Base-by-base conservation (phyloP, 2,329 filamentous ascomycete species). In the Ophiosphaerella korrae region DNA sequence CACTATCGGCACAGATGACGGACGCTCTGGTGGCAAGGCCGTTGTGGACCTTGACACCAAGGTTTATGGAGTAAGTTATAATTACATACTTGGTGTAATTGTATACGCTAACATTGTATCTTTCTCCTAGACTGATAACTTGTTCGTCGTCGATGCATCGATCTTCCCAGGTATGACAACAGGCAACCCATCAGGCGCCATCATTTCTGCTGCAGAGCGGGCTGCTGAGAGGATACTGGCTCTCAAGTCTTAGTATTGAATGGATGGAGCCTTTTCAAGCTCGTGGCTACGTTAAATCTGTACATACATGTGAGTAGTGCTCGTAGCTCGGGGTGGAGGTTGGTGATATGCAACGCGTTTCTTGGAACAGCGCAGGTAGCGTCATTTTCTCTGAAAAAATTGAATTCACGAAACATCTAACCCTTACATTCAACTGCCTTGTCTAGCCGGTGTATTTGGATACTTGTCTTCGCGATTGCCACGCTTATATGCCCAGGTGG, bases 21-120 rank as follows among this genome's bases (percentile, higher is more conserved):
- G 64, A 18, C 67, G 75, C 14, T 50, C 53, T 7, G 62, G 64
- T 29, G 72, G 74, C 5, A 71, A 69, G 16, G 71, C 78, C 0
- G 78, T 80, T 2, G 73, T 81, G 1, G 78, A 81, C 55, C 75
- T 76, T 12, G 72, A 76, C 55, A 78, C 79, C 36, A 74, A 77
- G 26, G 78, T 81, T 1, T 61, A 78, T 66, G 67, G 66, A 5
- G 41, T 43, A 43, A 35, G 41, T 24, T 1, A 74, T 21, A 14
- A 7, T 2, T 18, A 23, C 4, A 14, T 2, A 13, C 8, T 24
- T 1, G 6, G 13, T 23, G 14, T 13, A 16, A 26, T 35, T 5
- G 6, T 11, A 13, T 21, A 29, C 4, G 14, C 34, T 45, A 26
- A 36, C 38, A 41, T 21, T 21, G 18, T 21, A 21, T 21, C n/a